Evolutionary conservation across 2,329 filamentous ascomycete species (phyloP).

Genomic region (Fusarium hostae): DNA sequence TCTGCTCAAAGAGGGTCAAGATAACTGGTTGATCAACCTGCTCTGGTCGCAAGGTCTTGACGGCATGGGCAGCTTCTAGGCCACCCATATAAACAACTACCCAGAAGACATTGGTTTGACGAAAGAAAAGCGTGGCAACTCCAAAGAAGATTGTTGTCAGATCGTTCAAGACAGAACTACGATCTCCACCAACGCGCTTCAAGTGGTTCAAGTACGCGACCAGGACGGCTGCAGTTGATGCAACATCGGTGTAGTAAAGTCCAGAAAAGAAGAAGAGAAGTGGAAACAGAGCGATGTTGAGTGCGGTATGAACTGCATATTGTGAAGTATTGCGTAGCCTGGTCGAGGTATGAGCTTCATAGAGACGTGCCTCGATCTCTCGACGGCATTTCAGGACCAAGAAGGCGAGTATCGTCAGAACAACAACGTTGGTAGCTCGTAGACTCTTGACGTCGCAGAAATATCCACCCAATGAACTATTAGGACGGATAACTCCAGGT

Average conservation of each 20-base stretch:
- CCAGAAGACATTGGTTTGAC: conserved; percentile 99
- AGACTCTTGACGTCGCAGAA: conserved; percentile 52
- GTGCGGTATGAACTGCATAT: conserved; percentile 68
- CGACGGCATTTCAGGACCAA: conserved; percentile 64
- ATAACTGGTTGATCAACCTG: conserved; percentile 47
- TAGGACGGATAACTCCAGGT: conserved; percentile 34
- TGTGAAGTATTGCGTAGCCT: conserved; percentile 47
- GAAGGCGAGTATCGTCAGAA: conserved; percentile 53
- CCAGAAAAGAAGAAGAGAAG: conserved; percentile 95
- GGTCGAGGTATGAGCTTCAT: conserved; percentile 34
- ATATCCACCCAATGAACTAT: conserved; percentile 23
- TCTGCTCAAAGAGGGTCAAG: conserved; percentile 48
- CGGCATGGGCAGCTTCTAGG: conserved; percentile 63
- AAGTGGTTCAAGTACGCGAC: conserved; percentile 71
- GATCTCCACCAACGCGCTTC: conserved; percentile 52
- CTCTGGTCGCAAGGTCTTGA: conserved; percentile 57
- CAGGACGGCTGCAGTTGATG: conserved; percentile 81
- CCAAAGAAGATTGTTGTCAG: conserved; percentile 66
- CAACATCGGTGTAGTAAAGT: conserved; percentile 93
- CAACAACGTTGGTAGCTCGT: conserved; percentile 60
- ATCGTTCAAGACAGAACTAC: conserved; percentile 52
- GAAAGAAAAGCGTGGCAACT: conserved; percentile 75
- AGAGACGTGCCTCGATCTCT: conserved; percentile 59
- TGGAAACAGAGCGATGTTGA: conserved; percentile 88
- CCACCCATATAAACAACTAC: conserved; percentile 80